Evolutionary conservation across 805 yeast genomes (phyloP), one percentile per base, ranked within the genome.

Genomic region (Clavispora asparagi): DNA sequence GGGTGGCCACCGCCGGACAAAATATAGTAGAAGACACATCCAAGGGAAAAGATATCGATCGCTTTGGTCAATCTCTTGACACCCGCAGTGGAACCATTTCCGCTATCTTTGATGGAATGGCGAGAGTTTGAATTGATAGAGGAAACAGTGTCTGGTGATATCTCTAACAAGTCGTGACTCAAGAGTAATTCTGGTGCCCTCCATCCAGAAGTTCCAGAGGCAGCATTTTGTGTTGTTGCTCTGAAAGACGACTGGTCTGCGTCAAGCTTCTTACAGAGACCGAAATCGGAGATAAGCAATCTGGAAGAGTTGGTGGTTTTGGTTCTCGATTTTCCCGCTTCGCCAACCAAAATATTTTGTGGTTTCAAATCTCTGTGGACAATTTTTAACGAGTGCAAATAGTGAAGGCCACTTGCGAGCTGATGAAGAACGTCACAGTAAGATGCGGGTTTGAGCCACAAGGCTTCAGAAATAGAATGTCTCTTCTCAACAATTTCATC

Each of bases 311-410:
- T 32, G 16, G 37, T 2, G 9, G 23, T 4, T 6, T 33, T 17
- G 6, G 25, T 33, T 10, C 17, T n/a, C 10, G 37, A 16, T 33
- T 33, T 33, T 1, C 37, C 37, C 6, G 49, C 45, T 17, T 83
- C 82, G 0, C 94, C 89, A 38, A 91, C 91, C 45, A 91, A 70
- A 17, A 91, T 91, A 63, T 91, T 91, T 59, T 92, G 97, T 0
- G 98, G 98, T 63, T 91, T 92, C 54, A 92, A 76, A 62, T 92
- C 99, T 49, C 99, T 75, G 64, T 92, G 99, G 29, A 94, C 96
- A 55, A 92, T 90, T 56, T 92, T 90, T 51, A 94, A 67, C 2
- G 90, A 82, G 60, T 92, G 99, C 51, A 92, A 69, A 65, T 94
- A 94, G 46, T 87, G 80, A 26, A 92, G 71, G 7, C 99, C 99